phyloP scores from a whole-genome alignment of 306 rosid species.

The Sesbania bispinosa region DNA sequence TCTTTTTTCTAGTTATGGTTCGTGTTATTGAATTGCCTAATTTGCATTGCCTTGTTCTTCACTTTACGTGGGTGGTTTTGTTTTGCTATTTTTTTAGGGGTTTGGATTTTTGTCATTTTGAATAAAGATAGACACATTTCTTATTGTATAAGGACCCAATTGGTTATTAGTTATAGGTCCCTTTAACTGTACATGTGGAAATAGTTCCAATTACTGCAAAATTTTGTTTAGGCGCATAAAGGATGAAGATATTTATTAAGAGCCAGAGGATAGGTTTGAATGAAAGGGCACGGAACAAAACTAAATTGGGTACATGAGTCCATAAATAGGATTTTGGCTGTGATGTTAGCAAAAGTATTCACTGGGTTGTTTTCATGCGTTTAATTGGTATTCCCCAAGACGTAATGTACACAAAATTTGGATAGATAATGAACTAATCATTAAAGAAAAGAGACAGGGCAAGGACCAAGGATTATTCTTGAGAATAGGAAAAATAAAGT shows the following conservation, averaged over 20 bases:
- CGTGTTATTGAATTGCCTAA: slow-evolving; percentile 1
- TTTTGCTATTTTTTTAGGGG: not conserved
- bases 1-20: not conserved
- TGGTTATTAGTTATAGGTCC: not conserved
- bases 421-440: not conserved
- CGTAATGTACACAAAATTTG: not conserved
- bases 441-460: too few relatives aligned
- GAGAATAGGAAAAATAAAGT: not conserved
- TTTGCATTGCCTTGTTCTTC: not conserved
- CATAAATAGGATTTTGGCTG: not conserved
- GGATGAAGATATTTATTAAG: not conserved
- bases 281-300: not conserved
- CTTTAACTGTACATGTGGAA: not conserved
- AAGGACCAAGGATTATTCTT: not conserved
- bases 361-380: not conserved
- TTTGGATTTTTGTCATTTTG: not conserved
- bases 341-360: not conserved
- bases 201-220: not conserved
- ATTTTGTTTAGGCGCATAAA: not conserved
- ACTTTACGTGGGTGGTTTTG: not conserved
- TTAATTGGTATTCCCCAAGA: not conserved
- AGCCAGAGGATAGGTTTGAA: not conserved
- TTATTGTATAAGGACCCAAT: not conserved
- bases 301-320: not conserved
- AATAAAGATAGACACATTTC: too few relatives aligned